Evolutionary conservation across 1,284 basidiomycete genomes (phyloP).

Genomic region (Ganoderma resinaceum): DNA sequence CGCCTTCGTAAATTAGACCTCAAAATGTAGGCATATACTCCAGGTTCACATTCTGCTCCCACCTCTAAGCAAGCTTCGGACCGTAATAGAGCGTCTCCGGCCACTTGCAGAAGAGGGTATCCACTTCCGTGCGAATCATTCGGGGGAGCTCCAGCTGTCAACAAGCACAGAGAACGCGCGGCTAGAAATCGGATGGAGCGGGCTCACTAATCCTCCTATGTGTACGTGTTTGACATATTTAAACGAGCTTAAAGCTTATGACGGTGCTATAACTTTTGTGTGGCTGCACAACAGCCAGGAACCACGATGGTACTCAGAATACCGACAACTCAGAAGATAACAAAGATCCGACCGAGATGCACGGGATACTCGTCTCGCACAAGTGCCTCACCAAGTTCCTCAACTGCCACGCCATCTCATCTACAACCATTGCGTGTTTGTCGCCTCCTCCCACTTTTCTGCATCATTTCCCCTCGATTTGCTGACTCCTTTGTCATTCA

Average conservation of each 20-base stretch:
- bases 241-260: neutral
- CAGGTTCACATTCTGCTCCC: constrained; percentile 88
- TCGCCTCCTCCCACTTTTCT: constrained; percentile 12
- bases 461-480: neutral
- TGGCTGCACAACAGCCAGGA: neutral
- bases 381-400: constrained; percentile 86
- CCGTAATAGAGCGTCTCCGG: constrained; percentile 78
- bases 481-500: constrained; percentile 2
- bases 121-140: constrained; percentile 72
- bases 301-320: constrained; percentile 28
- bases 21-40: neutral
- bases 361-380: constrained; percentile 74
- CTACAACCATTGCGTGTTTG: constrained; percentile 87
- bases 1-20: neutral
- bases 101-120: constrained; percentile 76
- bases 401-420: constrained; percentile 84
- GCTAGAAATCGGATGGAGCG: constrained; percentile 85
- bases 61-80: constrained; percentile 77
- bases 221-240: constrained; percentile 47
- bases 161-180: constrained; percentile 75
- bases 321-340: constrained; percentile 44
- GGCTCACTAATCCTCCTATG: constrained; percentile 73
- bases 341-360: constrained; percentile 60
- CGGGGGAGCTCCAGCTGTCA: constrained; percentile 69
- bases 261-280: too few relatives aligned